A percentile compares a stretch with the other conserved stretches of the same genome.
These are phyloP conservation scores for Chimonanthus salicifolius DNA, from an alignment of 164 flowering plant genomes.

Conservation along the genomic window DNA sequence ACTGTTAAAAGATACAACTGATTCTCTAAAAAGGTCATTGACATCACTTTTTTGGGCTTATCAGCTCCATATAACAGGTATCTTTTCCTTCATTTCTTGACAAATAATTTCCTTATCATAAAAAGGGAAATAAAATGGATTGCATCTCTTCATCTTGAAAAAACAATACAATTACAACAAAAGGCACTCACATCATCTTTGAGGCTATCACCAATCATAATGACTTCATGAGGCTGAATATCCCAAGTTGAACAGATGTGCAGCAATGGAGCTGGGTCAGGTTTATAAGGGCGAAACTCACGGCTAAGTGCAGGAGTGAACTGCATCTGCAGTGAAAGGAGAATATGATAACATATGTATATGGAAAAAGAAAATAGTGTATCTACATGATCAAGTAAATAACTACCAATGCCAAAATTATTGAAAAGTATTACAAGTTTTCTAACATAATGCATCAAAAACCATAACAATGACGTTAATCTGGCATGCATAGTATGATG, in stretches of 20 bases:
- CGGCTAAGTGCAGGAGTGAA: constrained; percentile 89
- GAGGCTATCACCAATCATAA: constrained; percentile 95
- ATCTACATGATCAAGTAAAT: background rate
- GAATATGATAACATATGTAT: background rate
- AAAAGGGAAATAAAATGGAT: background rate
- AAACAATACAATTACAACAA: background rate
- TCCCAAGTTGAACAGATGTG: constrained; percentile 88
- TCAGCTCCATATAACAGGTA: background rate
- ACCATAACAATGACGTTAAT: background rate
- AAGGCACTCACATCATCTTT: constrained; percentile 76
- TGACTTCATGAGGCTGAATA: constrained; percentile 71
- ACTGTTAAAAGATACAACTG: background rate
- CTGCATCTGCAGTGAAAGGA: constrained; percentile 39
- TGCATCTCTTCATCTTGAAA: background rate
- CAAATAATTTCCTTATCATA: background rate
- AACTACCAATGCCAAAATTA: background rate
- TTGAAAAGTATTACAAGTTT: background rate
- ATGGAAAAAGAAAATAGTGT: background rate
- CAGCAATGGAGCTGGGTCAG: constrained; percentile 83
- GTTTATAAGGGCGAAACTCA: constrained; percentile 90
- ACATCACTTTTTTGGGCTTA: background rate
- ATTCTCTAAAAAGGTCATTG: background rate
- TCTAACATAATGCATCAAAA: background rate
- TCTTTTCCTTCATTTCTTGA: background rate
- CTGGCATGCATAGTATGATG: background rate